These are phyloP conservation scores for Mycena sanguinolenta DNA, from an alignment of 768 basidiomycete species.

Conservation along the genomic window DNA sequence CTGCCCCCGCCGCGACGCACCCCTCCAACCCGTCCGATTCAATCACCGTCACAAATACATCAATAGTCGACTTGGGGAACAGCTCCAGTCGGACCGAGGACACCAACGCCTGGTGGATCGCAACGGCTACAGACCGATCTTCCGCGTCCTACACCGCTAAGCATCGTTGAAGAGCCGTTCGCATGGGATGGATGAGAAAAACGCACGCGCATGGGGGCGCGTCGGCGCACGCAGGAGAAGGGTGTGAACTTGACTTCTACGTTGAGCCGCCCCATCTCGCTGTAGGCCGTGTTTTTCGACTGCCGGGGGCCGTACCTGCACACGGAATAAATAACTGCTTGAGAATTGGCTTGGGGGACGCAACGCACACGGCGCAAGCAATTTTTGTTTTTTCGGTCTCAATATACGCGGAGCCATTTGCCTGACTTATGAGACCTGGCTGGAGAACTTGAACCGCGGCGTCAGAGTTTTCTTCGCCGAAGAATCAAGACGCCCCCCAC, in stretches of 20 bases:
- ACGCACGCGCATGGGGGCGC: slow-evolving; percentile 89
- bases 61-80: slow-evolving; percentile 94
- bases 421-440: slow-evolving; percentile 91
- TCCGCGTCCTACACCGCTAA: slow-evolving; percentile 84
- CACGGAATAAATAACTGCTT: slow-evolving; percentile 20
- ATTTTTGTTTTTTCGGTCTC: slow-evolving; percentile 94
- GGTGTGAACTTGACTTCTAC: slow-evolving; percentile 98
- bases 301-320: slow-evolving; percentile 87
- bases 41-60: slow-evolving; percentile 90
- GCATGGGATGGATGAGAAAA: slow-evolving; percentile 23
- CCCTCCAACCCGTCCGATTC: slow-evolving; percentile 95
- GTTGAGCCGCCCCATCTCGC: slow-evolving; percentile 89
- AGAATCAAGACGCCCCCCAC: slow-evolving; percentile 61
- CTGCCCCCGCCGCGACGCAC: slow-evolving; percentile 86
- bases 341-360: slow-evolving; percentile 14
- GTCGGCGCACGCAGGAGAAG: slow-evolving; percentile 83
- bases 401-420: slow-evolving; percentile 97
- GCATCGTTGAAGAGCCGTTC: slow-evolving; percentile 39
- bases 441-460: slow-evolving; percentile 79
- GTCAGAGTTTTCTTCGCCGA: slow-evolving; percentile 1
- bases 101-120: slow-evolving; percentile 87
- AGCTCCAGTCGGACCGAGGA: slow-evolving; percentile 89
- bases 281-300: slow-evolving; percentile 84
- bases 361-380: slow-evolving; percentile 92
- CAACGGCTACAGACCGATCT: slow-evolving; percentile 85